phyloP scores from a whole-genome alignment of 2,329 filamentous ascomycete species.

The Anisogramma anomala region DNA sequence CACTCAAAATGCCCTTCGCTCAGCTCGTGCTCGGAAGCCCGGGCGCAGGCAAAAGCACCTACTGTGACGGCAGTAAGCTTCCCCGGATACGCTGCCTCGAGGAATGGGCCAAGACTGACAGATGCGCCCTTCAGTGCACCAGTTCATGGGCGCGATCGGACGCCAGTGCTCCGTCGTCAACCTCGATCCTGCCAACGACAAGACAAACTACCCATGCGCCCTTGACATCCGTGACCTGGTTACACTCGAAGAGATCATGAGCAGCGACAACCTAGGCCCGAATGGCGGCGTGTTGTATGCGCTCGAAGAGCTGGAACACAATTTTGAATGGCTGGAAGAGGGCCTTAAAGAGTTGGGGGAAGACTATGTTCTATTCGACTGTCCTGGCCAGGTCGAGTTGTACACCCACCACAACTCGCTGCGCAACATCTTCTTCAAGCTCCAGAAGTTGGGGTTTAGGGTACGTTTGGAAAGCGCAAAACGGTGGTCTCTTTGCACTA shows the following conservation, averaged over 20 bases:
- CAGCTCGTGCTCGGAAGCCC: conserved; percentile 90
- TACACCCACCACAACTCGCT: conserved; percentile 92
- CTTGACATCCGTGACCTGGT: conserved; percentile 84
- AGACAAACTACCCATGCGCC: conserved; percentile 76
- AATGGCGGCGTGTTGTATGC: conserved; percentile 91
- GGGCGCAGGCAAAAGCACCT: conserved; percentile 91
- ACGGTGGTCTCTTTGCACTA: neutral
- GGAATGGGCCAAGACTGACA: conserved; percentile 2
- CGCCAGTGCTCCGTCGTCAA: conserved; percentile 93
- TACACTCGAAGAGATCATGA: conserved; percentile 91
- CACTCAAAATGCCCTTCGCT: conserved; percentile 40
- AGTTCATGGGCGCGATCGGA: conserved; percentile 92
- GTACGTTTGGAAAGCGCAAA: conserved; percentile 39
- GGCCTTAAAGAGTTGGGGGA: conserved; percentile 70
- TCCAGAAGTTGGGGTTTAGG: conserved; percentile 86
- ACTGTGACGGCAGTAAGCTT: conserved; percentile 78
- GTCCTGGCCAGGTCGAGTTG: conserved; percentile 90
- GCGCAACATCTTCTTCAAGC: conserved; percentile 78
- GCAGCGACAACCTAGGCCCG: conserved; percentile 75
- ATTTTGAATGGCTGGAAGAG: conserved; percentile 82
- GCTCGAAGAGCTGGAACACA: conserved; percentile 87
- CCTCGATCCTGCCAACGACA: conserved; percentile 92
- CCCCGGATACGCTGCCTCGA: neutral
- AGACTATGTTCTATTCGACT: conserved; percentile 92
- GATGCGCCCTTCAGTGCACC: conserved; percentile 53